These are phyloP conservation scores for Micromonas commoda DNA, from an alignment of 139 green algal species.

Conservation along the genomic window DNA sequence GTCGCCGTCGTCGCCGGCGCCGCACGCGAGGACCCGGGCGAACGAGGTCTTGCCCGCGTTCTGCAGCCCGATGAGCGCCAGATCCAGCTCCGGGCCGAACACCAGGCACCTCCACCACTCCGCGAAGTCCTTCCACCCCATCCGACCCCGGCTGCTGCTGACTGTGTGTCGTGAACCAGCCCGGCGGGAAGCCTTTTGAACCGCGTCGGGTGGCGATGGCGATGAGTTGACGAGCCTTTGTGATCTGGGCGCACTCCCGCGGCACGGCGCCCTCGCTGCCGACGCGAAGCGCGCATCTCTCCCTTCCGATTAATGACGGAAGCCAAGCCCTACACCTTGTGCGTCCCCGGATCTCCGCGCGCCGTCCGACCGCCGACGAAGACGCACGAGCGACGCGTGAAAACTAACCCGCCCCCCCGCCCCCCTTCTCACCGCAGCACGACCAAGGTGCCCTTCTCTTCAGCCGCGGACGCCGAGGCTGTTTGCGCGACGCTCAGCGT, in stretches of 20 bases:
- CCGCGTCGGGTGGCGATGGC: no score
- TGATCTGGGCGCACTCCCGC: background rate
- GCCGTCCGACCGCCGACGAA: no score
- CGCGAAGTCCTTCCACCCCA: no score
- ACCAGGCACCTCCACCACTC: constrained; percentile 68
- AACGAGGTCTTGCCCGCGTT: constrained; percentile 95
- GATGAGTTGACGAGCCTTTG: no score
- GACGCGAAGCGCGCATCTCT: background rate
- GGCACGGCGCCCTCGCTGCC: no score
- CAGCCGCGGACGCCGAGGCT: background rate
- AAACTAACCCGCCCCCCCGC: background rate
- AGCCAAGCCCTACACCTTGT: background rate
- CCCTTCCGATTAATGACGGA: background rate
- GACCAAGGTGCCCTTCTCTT: background rate
- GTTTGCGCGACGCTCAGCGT: background rate
- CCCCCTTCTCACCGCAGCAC: background rate
- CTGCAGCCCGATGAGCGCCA: constrained; percentile 92
- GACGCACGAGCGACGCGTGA: no score
- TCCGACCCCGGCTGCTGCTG: no score
- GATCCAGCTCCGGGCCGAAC: constrained; percentile 96
- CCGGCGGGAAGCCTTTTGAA: no score
- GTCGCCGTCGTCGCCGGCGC: constrained; percentile 72
- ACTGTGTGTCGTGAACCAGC: no score
- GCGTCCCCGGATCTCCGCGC: background rate
- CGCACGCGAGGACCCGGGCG: constrained; percentile 82